Evolutionary conservation across 2,329 filamentous ascomycete genomes (phyloP).

Genomic region (Ophiocordyceps sinensis): DNA sequence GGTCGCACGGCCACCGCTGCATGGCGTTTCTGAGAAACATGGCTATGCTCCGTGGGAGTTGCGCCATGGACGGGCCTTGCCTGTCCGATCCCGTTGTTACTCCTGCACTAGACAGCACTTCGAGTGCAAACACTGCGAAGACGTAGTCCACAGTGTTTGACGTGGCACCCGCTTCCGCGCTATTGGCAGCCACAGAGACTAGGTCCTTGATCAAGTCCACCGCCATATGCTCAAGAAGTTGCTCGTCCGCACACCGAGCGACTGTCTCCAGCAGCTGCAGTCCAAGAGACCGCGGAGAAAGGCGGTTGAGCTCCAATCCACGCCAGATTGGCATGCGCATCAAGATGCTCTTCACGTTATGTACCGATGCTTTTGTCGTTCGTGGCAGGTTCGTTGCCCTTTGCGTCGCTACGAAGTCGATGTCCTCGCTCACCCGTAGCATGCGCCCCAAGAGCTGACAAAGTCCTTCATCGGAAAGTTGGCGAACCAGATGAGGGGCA

Average conservation of each 20-base stretch:
- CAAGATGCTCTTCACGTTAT: slow-evolving; percentile 37
- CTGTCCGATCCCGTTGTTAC: slow-evolving; percentile 8
- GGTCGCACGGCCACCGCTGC: slow-evolving; percentile 14
- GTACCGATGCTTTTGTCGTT: slow-evolving; percentile 41
- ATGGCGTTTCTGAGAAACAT: slow-evolving; percentile 16
- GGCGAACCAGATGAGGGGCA: slow-evolving; percentile 42
- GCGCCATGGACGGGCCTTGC: slow-evolving; percentile 9
- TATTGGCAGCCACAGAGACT: slow-evolving; percentile 9
- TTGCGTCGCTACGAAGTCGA: slow-evolving; percentile 47
- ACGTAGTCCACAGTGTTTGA: slow-evolving; percentile 22
- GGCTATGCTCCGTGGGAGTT: slow-evolving; percentile 14
- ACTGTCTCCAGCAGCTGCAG: slow-evolving; percentile 45
- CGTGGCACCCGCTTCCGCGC: slow-evolving; percentile 5
- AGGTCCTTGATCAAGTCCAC: slow-evolving; percentile 15
- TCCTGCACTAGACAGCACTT: slow-evolving; percentile 17
- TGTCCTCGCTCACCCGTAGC: slow-evolving; percentile 37
- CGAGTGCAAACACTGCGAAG: slow-evolving; percentile 25
- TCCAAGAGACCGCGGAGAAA: slow-evolving; percentile 50
- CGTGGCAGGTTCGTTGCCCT: slow-evolving; percentile 56
- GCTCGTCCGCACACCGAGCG: slow-evolving; percentile 13
- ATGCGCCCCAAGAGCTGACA: slow-evolving; percentile 40
- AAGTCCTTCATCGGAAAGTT: slow-evolving; percentile 40
- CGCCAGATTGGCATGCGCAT: slow-evolving; percentile 46
- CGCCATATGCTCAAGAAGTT: slow-evolving; percentile 13
- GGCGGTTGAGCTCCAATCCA: slow-evolving; percentile 25